Evolutionary conservation across 768 basidiomycete genomes (phyloP).

Genomic region (Pisolithus albus): DNA sequence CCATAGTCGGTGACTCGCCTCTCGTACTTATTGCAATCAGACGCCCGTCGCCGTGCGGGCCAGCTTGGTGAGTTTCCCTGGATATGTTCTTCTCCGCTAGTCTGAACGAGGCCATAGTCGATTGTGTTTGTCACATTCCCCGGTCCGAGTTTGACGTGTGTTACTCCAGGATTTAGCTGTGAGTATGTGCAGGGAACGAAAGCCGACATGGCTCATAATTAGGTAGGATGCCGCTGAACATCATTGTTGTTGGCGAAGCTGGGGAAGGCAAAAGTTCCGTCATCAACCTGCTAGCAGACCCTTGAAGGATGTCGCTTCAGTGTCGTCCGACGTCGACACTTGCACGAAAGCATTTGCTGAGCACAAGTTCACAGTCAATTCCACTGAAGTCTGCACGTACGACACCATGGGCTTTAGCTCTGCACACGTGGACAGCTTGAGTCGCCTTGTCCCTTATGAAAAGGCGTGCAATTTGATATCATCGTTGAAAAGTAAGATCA

Average conservation of each 20-base stretch:
- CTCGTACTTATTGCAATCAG: no score
- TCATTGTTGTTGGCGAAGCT: conserved; percentile 6
- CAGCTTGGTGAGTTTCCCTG: no score
- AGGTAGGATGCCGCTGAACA: background rate
- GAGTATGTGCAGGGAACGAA: background rate
- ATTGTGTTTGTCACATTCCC: no score
- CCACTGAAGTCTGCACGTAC: conserved; percentile 4
- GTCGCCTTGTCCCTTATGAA: conserved; percentile 6
- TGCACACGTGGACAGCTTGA: background rate
- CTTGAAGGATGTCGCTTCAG: conserved; percentile 11
- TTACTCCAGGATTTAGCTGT: background rate
- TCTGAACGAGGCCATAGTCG: no score
- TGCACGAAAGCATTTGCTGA: conserved; percentile 21
- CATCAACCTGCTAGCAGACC: conserved; percentile 27
- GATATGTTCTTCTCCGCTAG: no score
- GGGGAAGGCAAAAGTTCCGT: conserved; percentile 28
- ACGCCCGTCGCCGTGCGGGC: no score
- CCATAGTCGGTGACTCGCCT: no score
- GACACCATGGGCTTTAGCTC: conserved; percentile 15
- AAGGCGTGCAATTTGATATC: conserved; percentile 20
- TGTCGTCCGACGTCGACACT: conserved; percentile 18
- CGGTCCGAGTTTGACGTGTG: background rate
- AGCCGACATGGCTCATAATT: background rate
- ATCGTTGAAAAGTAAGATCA: conserved; percentile 19
- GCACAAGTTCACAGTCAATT: conserved; percentile 1